Base-by-base conservation (phyloP, 2,329 filamentous ascomycete genomes). In the Dichotomopilus funicola region DNA sequence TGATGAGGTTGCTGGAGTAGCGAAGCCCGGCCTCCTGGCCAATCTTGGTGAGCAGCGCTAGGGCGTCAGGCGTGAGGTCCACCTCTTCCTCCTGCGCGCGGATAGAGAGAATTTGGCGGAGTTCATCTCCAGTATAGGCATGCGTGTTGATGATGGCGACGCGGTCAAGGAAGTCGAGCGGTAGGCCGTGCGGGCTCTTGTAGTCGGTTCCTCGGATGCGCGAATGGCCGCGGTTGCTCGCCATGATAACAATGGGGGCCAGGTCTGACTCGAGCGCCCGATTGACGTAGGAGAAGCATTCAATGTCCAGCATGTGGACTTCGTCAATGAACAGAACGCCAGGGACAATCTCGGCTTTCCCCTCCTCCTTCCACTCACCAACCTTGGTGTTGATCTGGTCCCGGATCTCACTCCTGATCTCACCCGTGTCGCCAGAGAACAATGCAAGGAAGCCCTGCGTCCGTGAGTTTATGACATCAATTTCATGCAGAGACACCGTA, bases 321-420 rank as follows among this genome's bases (percentile, higher is more conserved):
- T 99, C 94, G 67, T 99, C 94, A 67, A 99, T 95, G 78, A 99
- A 99, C 6, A 99, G 77, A 6, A 99, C 94, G 46, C 94, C 94
- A 0, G 94, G 94, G 0, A 99, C 91, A 53, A 99, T 97, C 74
- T 95, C 91, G 3, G 94, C 94, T 73, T 99, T 99, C 74, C 94
- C 94, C 74, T 99, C 94, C 72, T 99, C 94, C 73, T 95, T 96
- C 94, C 94, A 99, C 73, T 99, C 94, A 48, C 87, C 91, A 2
- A 99, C 91, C 74, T 99, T 99, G 64, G 89, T 96, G 76, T 99
- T 95, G 79, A 99, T 99, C 77, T 99, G 94, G 70, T 97, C 92
- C 55, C 94, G 86, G 59, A 99, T 92, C 73, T 99, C 94, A 71
- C 89, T 95, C 67, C 94, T 82, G 66, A 99, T 99, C 78, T 99